Evolutionary conservation across 2,329 filamentous ascomycete species (phyloP), one percentile per base, ranked within the genome.

Genomic region (Huntiella abstrusa): DNA sequence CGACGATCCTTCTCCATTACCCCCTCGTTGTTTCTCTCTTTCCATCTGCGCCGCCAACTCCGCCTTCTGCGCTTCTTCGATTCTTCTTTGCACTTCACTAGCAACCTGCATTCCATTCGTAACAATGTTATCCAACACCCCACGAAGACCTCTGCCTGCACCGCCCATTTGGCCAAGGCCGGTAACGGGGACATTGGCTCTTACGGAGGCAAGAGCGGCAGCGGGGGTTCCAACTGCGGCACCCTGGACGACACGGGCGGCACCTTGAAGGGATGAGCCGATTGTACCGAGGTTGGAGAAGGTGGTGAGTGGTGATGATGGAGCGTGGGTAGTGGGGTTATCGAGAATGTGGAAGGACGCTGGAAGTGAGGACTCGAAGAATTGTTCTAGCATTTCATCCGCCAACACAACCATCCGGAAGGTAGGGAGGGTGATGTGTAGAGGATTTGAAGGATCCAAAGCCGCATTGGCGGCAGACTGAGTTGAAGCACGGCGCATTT

Each of bases 371-470:
- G 84, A 83, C 63, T 98, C 91, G 59, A 98, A 98, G 64, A 98
- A 98, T 54, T 92, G 83, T 57, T 98, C 88, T 4, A 98, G 74
- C 1, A 92, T 72, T 60, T 98, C 91, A 57, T 98, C 91, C 38
- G 91, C 91, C 5, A 98, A 75, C 7, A 98, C 83, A 3, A 98
- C 86, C 91, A 98, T 98, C 53, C 91, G 81, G 71, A 98, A 98
- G 1, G 91, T 98, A 1, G 91, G 91, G 1, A 98, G 71, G 1
- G 91, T 96, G 57, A 98, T 95, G 59, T 95, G 83, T 1, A 98
- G 71, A 5, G 91, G 91, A 52, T 93, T 88, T 19, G 85, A 80
- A 2, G 91, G 91, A 58, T 98, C 87, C 3, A 98, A 72, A 1
- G 91, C 91, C 6, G 80, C 77, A 58, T 98, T 98, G 41, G 86